These are phyloP conservation scores for Globisporangium acanthophoron DNA, from an alignment of 352 stramenopile genomes.

Conservation along the genomic window DNA sequence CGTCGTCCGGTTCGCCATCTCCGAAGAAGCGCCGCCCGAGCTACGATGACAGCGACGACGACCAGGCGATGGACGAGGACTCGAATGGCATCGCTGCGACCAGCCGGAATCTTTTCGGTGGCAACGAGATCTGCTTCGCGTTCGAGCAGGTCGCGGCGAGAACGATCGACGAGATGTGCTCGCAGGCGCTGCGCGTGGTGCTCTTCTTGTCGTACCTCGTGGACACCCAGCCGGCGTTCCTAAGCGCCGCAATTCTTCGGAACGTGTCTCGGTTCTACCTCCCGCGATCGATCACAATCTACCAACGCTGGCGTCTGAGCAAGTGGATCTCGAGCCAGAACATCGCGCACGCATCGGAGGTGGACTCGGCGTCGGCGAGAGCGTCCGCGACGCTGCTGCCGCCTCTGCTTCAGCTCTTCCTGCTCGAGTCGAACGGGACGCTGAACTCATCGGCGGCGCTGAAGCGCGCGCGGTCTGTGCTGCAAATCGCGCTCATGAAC, in stretches of 20 bases:
- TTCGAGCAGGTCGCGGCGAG: conserved; percentile 52
- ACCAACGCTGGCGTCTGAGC: conserved; percentile 69
- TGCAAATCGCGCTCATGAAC: conserved; percentile 29
- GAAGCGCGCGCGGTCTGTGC: conserved; percentile 46
- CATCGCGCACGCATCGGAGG: conserved; percentile 41
- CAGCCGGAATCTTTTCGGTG: conserved; percentile 31
- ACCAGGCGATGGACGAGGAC: conserved; percentile 29
- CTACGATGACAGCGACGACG: conserved; percentile 21
- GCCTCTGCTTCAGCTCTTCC: conserved; percentile 57
- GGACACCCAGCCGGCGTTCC: conserved; percentile 48
- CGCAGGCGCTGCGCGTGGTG: conserved; percentile 53
- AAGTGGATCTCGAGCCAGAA: conserved; percentile 56
- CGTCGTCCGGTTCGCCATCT: conserved; percentile 19
- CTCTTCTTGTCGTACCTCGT: conserved; percentile 60
- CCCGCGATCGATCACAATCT: conserved; percentile 56
- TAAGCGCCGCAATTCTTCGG: conserved; percentile 33
- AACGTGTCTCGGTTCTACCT: conserved; percentile 41
- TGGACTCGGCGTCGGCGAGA: conserved; percentile 28
- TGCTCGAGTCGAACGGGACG: conserved; percentile 48
- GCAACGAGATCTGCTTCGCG: conserved; percentile 49
- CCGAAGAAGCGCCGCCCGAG: conserved; percentile 14
- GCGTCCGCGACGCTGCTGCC: conserved; percentile 50
- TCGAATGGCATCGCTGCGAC: conserved; percentile 3
- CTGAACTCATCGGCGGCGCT: conserved; percentile 42
- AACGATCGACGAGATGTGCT: conserved; percentile 62